Percentiles rank a stretch among this genome's conserved stretches.
phyloP scores from a whole-genome alignment of 2,329 filamentous ascomycete species.

The Samsoniella hepiali region DNA sequence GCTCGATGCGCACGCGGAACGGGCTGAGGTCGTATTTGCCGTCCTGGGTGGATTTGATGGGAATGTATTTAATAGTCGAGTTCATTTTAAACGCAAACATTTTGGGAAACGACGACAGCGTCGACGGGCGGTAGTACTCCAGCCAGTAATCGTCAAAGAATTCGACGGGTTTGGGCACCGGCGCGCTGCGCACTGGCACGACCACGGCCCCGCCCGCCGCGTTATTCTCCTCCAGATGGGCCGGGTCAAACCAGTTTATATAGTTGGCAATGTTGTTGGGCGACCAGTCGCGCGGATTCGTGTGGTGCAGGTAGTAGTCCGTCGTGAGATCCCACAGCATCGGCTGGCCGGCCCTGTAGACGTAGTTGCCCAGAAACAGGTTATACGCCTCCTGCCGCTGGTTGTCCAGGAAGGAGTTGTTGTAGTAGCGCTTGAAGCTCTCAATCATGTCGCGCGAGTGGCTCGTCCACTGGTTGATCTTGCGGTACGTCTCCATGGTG shows the following conservation, averaged over 20 bases:
- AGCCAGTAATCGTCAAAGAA: slow-evolving; percentile 94
- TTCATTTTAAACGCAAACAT: slow-evolving; percentile 93
- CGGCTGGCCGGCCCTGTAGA: slow-evolving; percentile 79
- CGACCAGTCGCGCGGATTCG: slow-evolving; percentile 72
- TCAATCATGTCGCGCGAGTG: slow-evolving; percentile 98
- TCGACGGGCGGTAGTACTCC: slow-evolving; percentile 89
- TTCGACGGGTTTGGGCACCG: slow-evolving; percentile 45
- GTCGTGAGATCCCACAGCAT: slow-evolving; percentile 96
- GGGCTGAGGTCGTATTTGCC: slow-evolving; percentile 82
- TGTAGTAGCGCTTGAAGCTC: slow-evolving; percentile 98
- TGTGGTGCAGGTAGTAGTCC: slow-evolving; percentile 94
- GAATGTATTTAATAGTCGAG: slow-evolving; percentile 79
- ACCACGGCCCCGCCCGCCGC: slow-evolving; percentile 20
- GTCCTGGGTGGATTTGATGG: slow-evolving; percentile 67
- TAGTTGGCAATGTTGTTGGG: slow-evolving; percentile 65
- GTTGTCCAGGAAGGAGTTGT: slow-evolving; percentile 97
- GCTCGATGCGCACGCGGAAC: slow-evolving; percentile 72
- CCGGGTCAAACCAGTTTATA: slow-evolving; percentile 82
- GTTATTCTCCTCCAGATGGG: slow-evolving; percentile 40
- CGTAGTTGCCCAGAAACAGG: slow-evolving; percentile 93
- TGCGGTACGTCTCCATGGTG: slow-evolving; percentile 98
- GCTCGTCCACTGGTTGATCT: slow-evolving; percentile 98
- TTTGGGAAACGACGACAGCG: slow-evolving; percentile 84
- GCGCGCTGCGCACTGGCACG: slow-evolving; percentile 34
- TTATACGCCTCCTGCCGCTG: slow-evolving; percentile 98